Conservation (phyloP, 495 filamentous ascomycete species). For the Annulohypoxylon stygium region DNA sequence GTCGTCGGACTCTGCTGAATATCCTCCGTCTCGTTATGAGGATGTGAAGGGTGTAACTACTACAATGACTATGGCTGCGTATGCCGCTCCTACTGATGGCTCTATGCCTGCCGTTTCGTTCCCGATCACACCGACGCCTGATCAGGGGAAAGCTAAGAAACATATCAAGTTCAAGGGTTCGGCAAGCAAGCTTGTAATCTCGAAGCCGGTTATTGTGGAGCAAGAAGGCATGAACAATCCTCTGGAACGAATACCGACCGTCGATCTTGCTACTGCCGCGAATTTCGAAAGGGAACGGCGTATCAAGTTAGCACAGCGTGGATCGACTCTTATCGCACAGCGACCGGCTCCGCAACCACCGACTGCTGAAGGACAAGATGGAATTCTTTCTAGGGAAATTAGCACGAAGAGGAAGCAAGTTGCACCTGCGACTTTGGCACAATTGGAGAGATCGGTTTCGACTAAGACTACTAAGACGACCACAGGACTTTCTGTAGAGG, state of each 20-base stretch:
- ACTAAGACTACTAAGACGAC: constrained; percentile 41
- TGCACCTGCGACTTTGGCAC: constrained; percentile 26
- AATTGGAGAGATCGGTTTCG: constrained; percentile 43
- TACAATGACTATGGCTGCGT: constrained; percentile 55
- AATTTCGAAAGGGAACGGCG: constrained; percentile 62
- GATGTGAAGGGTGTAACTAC: constrained; percentile 59
- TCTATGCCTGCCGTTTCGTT: constrained; percentile 35
- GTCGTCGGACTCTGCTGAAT: constrained; percentile 57
- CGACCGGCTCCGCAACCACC: constrained; percentile 57
- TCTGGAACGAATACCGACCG: constrained; percentile 60
- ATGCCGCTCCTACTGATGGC: constrained; percentile 42
- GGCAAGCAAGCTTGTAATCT: constrained; percentile 59
- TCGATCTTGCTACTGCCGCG: constrained; percentile 63
- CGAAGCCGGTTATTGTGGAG: constrained; percentile 61
- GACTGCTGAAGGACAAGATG: constrained; percentile 41
- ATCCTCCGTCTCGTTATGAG: constrained; percentile 60
- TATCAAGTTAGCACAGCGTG: constrained; percentile 51
- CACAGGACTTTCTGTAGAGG: constrained; percentile 47
- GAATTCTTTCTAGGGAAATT: constrained; percentile 51
- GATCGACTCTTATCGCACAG: constrained; percentile 50
- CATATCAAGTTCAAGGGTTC: constrained; percentile 46
- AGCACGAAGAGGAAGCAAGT: constrained; percentile 62
- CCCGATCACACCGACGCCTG: constrained; percentile 39
- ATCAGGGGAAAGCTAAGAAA: constrained; percentile 51
- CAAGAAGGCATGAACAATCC: constrained; percentile 54